Percentiles rank a stretch among this genome's conserved stretches.
phyloP scores from a whole-genome alignment of 1,284 basidiomycete genomes.

The Rhodotorula sp. region DNA sequence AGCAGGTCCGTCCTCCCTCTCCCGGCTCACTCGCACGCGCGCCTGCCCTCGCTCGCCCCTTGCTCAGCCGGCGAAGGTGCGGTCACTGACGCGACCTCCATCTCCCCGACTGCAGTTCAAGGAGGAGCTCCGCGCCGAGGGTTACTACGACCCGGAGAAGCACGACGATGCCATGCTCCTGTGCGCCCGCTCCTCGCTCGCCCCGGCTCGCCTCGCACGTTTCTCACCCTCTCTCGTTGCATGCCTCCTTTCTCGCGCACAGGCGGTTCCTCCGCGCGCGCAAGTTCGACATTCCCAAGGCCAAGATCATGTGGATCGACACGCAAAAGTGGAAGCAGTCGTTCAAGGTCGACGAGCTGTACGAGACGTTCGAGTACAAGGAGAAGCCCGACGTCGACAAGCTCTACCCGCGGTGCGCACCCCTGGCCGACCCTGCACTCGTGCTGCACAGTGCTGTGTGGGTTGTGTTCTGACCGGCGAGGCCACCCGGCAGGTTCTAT shows the following conservation, averaged over 20 bases:
- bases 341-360: conserved; percentile 83
- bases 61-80: background rate
- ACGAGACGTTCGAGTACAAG: conserved; percentile 80
- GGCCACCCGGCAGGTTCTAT: conserved; percentile 52
- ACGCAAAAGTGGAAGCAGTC: conserved; percentile 90
- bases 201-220: background rate
- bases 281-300: conserved; percentile 80
- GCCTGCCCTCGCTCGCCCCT: conserved; percentile 48
- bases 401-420: conserved; percentile 85
- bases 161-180: conserved; percentile 80
- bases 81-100: conserved; percentile 7
- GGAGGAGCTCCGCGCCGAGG: conserved; percentile 45
- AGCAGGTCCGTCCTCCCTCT: conserved; percentile 69
- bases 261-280: conserved; percentile 79
- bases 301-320: conserved; percentile 80
- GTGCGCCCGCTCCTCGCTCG: conserved; percentile 51
- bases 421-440: background rate
- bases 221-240: background rate
- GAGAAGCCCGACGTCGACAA: conserved; percentile 83
- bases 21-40: conserved; percentile 10
- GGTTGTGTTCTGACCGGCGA: background rate
- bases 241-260: background rate
- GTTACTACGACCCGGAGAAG: conserved; percentile 55
- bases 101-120: conserved; percentile 45
- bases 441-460: conserved; percentile 6